phyloP scores from a whole-genome alignment of 169 alveolate species.

The Theileria equi region DNA sequence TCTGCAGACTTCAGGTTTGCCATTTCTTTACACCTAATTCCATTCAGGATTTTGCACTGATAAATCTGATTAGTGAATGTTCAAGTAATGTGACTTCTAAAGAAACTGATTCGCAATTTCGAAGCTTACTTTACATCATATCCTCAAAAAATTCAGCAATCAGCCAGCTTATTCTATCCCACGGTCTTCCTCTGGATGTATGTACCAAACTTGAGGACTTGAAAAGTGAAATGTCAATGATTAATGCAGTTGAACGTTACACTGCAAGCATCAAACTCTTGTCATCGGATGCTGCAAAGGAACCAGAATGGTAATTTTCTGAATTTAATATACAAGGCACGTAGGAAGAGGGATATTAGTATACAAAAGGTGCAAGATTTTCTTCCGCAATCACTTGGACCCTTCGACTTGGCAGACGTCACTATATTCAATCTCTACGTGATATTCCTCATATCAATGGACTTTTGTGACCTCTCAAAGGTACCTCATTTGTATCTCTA shows the following conservation, averaged over 20 bases:
- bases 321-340: not conserved
- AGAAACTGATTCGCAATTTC: conserved; percentile 7
- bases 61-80: conserved; percentile 30
- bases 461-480: not conserved
- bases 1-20: conserved; percentile 50
- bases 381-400: not conserved
- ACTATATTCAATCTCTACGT: conserved; percentile 14
- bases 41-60: conserved; percentile 37
- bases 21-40: not conserved
- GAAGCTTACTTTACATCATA: conserved; percentile 21
- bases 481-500: not conserved
- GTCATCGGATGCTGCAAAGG: too few species aligned
- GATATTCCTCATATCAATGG: conserved; percentile 3
- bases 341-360: not conserved
- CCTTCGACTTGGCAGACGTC: conserved; percentile 13
- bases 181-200: conserved; percentile 27
- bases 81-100: not conserved
- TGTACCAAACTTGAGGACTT: conserved; percentile 6
- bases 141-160: conserved; percentile 23
- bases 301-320: conserved; percentile 8
- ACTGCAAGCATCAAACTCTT: not conserved
- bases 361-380: not conserved
- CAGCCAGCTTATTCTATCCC: conserved; percentile 10
- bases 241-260: conserved; percentile 2
- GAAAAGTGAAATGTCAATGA: not conserved